A percentile compares a stretch with the other conserved stretches of the same genome.
phyloP scores from a whole-genome alignment of 306 rosid species.

The Gleditsia sinensis region DNA sequence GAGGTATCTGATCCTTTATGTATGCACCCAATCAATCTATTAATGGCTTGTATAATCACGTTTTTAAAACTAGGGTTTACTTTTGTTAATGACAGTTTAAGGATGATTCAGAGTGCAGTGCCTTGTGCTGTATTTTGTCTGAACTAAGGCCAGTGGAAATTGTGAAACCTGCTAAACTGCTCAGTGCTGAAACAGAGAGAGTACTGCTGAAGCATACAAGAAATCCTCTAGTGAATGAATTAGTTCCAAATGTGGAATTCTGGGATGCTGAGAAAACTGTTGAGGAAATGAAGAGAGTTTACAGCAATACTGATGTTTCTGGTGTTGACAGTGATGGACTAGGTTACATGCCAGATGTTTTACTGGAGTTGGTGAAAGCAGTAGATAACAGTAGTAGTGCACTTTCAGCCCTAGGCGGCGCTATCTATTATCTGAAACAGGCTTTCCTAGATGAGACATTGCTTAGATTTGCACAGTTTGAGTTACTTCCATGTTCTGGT shows the following conservation, averaged over 20 bases:
- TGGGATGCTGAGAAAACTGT: slow-evolving; percentile 82
- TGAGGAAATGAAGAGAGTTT: slow-evolving; percentile 55
- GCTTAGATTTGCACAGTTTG: slow-evolving; percentile 89
- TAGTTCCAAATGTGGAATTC: slow-evolving; percentile 77
- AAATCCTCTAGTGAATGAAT: slow-evolving; percentile 85
- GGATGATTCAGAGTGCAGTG: slow-evolving; percentile 84
- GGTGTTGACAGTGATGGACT: slow-evolving; percentile 45
- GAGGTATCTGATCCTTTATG: not conserved
- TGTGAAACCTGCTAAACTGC: slow-evolving; percentile 78
- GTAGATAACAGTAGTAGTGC: slow-evolving; percentile 63
- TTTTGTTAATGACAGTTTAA: slow-evolving; percentile 60
- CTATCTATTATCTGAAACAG: slow-evolving; percentile 89
- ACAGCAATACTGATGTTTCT: slow-evolving; percentile 30
- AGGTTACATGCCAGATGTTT: slow-evolving; percentile 66
- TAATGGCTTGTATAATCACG: slow-evolving; percentile 23
- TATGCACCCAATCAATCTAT: slow-evolving; percentile 1
- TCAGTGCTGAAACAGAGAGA: slow-evolving; percentile 85
- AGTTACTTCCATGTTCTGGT: slow-evolving; percentile 78
- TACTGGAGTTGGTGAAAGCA: slow-evolving; percentile 63
- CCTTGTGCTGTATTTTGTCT: slow-evolving; percentile 77
- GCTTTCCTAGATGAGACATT: slow-evolving; percentile 81
- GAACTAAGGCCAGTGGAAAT: slow-evolving; percentile 97
- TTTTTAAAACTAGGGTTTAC: not conserved
- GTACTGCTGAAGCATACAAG: slow-evolving; percentile 75
- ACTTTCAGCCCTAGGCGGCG: slow-evolving; percentile 89